A percentile compares a stretch with the other conserved stretches of the same genome.
These are phyloP conservation scores for Cercospora sojina DNA, from an alignment of 2,329 filamentous ascomycete species.

Conservation along the genomic window DNA sequence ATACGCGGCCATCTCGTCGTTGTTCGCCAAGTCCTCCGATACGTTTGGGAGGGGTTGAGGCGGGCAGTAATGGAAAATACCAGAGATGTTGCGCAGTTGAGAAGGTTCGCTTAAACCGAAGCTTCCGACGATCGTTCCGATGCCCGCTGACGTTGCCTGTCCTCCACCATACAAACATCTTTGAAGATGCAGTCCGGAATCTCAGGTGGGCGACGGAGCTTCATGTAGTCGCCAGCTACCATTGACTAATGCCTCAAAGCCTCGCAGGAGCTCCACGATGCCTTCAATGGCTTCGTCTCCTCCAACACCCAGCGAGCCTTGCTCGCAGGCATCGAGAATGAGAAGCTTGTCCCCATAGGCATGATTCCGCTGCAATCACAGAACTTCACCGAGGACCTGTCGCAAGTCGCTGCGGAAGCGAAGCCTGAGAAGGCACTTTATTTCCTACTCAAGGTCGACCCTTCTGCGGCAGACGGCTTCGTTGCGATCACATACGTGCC, in stretches of 20 bases:
- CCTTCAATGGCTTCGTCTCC: conserved; percentile 69
- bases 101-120: not conserved
- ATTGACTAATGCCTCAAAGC: conserved; percentile 49
- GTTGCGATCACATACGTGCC: conserved; percentile 76
- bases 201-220: conserved; percentile 54
- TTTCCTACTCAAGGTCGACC: conserved; percentile 69
- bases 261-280: conserved; percentile 71
- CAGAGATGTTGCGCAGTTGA: not conserved
- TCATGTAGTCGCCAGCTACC: not conserved
- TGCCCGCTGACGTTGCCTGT: conserved; percentile 2
- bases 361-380: conserved; percentile 53
- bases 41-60: not conserved
- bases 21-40: not conserved
- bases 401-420: conserved; percentile 62
- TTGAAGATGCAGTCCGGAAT: conserved; percentile 74
- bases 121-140: conserved; percentile 7
- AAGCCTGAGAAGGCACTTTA: conserved; percentile 68
- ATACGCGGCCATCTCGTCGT: not conserved
- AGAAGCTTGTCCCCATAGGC: conserved; percentile 63
- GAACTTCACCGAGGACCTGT: conserved; percentile 64
- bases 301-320: conserved; percentile 65
- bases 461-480: conserved; percentile 50
- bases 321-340: conserved; percentile 67
- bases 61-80: no score
- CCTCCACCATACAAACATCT: conserved; percentile 6